Evolutionary conservation across 257 asterid species (phyloP), one percentile per base, ranked within the genome.

Genomic region (Solanum appendiculatum): DNA sequence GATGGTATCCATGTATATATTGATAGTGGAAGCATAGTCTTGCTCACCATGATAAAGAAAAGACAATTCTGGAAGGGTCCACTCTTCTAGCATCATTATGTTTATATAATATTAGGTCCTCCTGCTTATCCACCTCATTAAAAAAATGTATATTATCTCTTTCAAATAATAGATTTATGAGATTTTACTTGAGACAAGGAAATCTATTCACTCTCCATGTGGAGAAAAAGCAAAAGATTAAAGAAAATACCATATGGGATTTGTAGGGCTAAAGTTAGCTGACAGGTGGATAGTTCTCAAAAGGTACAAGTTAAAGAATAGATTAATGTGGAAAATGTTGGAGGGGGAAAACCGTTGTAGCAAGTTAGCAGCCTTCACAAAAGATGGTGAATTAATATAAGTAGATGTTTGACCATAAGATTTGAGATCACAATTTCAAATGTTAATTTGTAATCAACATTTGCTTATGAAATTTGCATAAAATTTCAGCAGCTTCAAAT

Each of bases 81-180:
- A 87, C 68, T 84, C 85, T 84, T 48, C 69, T 37, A 63, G 51
- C 85, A 89, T 77, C 86, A 37, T 88, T 85, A 29, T 37, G 82
- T 40, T 86, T 66, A 46, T 80, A 86, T 63, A 56, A 56, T 48
- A 82, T 75, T 39, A 40, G 54, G 58, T 75, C 58, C 25, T 88
- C 83, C 86, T 87, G 77, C 90, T 88, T 88, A 92, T 92, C 94
- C 92, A 88, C 91, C 89, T 27, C 74, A 29, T 10, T 31, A 73
- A 87, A 87, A 88, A 88, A 69, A 89, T 77, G 85, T 86, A 23
- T 89, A 36, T 87, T 82, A 86, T 80, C 86, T 77, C 84, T 77
- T 77, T 25, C 39, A 77, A 77, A 37, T 3, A 36, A 42, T 25
- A 78, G 2, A 3, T 40, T 44, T 36, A 5, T 36, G 29, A 73